Evolutionary conservation across 108 stramenopile genomes (phyloP), one percentile per base, ranked within the genome.

Genomic region (Cyclotella baltica): DNA sequence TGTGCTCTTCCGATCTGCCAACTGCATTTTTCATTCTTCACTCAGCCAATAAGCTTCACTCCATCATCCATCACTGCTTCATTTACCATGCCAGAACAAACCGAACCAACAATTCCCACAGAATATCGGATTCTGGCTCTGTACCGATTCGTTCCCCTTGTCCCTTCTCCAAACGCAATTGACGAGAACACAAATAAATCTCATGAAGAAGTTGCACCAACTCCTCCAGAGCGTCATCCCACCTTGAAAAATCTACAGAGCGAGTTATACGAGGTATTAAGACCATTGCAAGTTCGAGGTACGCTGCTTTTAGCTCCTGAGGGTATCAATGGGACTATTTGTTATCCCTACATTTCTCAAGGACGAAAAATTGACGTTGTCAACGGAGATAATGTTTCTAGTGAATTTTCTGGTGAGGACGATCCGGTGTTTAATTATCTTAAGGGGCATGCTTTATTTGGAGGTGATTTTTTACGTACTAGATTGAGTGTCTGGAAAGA

Each of bases 271-370:
- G 37, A 62, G 4, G 64, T 63, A 2, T 50, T 79, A 36, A 53
- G 78, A 1, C 22, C 40, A 27, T 61, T 51, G 50, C 51, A 80
- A 22, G 88, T 85, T 6, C 70, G 83, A 58, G 93, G 93, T n/a
- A 89, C 85, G 4, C 38, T 94, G 29, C 58, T 94, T 72, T 23
- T 92, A 1, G 90, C 93, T 1, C 67, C 78, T 10, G 93, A 94
- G 68, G 93, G 93, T 3, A 94, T 94, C 66, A 94, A 94, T 74
- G 93, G 93, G 27, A 94, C 93, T 0, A 90, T 94, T 81, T 91
- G 87, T 33, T 91, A 90, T 78, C 91, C 91, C 18, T 80, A 33
- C 25, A 52, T 40, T 36, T 27, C 70, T 35, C 53, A 51, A 29
- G 43, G 22, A n/a, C n/a, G n/a, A n/a, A n/a, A n/a, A n/a, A n/a